phyloP scores from a whole-genome alignment of 805 yeast genomes.

The Yarrowia sp. region DNA sequence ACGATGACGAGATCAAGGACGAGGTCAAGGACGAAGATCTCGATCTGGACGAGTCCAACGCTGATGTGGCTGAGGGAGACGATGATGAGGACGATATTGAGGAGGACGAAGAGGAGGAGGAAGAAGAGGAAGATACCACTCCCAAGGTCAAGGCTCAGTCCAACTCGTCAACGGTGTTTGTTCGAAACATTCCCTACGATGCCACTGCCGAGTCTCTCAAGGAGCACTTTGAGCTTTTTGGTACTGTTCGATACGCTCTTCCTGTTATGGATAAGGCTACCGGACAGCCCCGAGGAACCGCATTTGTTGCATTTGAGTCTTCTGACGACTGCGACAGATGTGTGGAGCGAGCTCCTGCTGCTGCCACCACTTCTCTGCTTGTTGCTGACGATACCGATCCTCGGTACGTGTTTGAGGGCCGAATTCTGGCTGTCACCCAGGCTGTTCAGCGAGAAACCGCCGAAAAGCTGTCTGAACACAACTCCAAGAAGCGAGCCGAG shows the following conservation, averaged over 20 bases:
- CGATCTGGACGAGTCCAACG: slow-evolving; percentile 37
- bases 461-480: slow-evolving; percentile 62
- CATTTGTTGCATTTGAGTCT: slow-evolving; percentile 79
- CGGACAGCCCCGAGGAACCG: slow-evolving; percentile 89
- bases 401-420: slow-evolving; percentile 82
- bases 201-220: slow-evolving; percentile 75
- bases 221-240: slow-evolving; percentile 79
- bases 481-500: slow-evolving; percentile 69
- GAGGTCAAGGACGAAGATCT: slow-evolving; percentile 34
- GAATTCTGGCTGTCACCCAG: slow-evolving; percentile 76
- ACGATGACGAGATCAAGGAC: slow-evolving; percentile 41
- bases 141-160: slow-evolving; percentile 35
- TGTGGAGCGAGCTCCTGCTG: slow-evolving; percentile 72
- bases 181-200: slow-evolving; percentile 92
- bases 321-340: slow-evolving; percentile 65
- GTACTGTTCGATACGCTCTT: slow-evolving; percentile 85
- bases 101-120: slow-evolving; percentile 42
- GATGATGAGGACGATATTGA: slow-evolving; percentile 34
- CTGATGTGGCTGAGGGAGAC: slow-evolving; percentile 34
- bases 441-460: slow-evolving; percentile 89
- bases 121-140: slow-evolving; percentile 33
- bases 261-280: slow-evolving; percentile 86
- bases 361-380: slow-evolving; percentile 57
- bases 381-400: slow-evolving; percentile 92
- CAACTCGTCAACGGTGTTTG: slow-evolving; percentile 58